Evolutionary conservation across 805 yeast genomes (phyloP), one percentile per base, ranked within the genome.

Genomic region (Komagataella kurtzmanii): DNA sequence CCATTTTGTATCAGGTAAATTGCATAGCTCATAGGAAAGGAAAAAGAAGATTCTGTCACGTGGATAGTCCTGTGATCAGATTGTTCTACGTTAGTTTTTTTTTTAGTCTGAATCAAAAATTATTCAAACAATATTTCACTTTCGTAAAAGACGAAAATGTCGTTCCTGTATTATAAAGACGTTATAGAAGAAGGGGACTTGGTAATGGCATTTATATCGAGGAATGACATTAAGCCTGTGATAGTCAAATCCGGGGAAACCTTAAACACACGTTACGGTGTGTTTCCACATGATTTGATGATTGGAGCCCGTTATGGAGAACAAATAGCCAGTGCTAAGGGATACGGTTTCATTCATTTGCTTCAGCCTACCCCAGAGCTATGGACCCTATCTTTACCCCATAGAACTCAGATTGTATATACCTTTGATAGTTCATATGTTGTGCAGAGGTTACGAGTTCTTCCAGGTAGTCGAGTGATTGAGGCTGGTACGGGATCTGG

Each of bases 401-500:
- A 93, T 64, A 75, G 99, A 66, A 93, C 99, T 0, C 99, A 93
- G 69, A 93, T 93, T 57, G 98, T 93, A 1, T 93, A 93, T 64
- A 86, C 97, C 0, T 96, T 96, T 7, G 99, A 93, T 65, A 85
- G 97, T 2, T 80, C 95, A 24, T 93, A 88, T 60, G 89, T 93
- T 51, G 77, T 87, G 55, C 96, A 91, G 64, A 71, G 96, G 59
- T 69, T 93, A 55, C 76, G 80, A 47, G 81, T 93, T 51, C 72
- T 78, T 17, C 79, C 87, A 12, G 90, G 91, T 1, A 76, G 88
- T 0, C 69, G 79, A 53, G 95, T 93, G 10, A 83, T 93, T 48
- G 99, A 93, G 68, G 96, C 98, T 0, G 99, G 99, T 44, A 93
- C 99, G 0, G 99, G 99, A 0, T 86, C 96, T 6, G 99, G 95